Evolutionary conservation across 192 early-diverging fungal genomes (phyloP).

Genomic region (Coemansia sp.): DNA sequence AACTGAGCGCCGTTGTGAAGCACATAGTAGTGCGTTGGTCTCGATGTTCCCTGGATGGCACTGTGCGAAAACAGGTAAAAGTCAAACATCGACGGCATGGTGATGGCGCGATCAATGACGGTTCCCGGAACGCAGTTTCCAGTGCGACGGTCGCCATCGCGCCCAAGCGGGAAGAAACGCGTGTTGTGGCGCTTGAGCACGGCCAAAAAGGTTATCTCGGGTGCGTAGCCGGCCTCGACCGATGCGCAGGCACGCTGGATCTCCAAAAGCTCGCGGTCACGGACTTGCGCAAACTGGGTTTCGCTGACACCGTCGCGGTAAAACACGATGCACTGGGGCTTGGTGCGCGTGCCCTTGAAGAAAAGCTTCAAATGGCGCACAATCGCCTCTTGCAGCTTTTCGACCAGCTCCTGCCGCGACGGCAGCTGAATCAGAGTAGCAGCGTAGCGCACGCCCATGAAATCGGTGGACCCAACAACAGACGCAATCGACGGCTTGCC

Average conservation of each 20-base stretch:
- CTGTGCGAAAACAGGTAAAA: slow-evolving; percentile 90
- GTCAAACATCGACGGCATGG: slow-evolving; percentile 81
- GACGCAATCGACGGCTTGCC: slow-evolving; percentile 75
- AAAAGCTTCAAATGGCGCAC: slow-evolving; percentile 66
- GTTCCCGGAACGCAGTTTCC: slow-evolving; percentile 87
- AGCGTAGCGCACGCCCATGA: slow-evolving; percentile 62
- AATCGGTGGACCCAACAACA: slow-evolving; percentile 70
- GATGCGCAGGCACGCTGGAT: slow-evolving; percentile 63
- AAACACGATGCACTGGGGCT: slow-evolving; percentile 77
- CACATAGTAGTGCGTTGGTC: slow-evolving; percentile 90
- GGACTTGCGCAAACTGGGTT: slow-evolving; percentile 75
- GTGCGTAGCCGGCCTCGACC: slow-evolving; percentile 70
- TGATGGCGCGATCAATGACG: slow-evolving; percentile 69
- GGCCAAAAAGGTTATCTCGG: slow-evolving; percentile 70
- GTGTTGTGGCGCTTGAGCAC: slow-evolving; percentile 84
- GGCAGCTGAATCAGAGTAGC: slow-evolving; percentile 67
- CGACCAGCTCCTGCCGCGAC: slow-evolving; percentile 70
- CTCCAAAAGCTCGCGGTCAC: slow-evolving; percentile 73
- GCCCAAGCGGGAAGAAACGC: slow-evolving; percentile 70
- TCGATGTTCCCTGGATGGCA: slow-evolving; percentile 89
- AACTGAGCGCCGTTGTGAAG: slow-evolving; percentile 86
- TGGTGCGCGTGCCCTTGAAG: slow-evolving; percentile 58
- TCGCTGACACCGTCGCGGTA: slow-evolving; percentile 93
- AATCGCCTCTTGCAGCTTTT: slow-evolving; percentile 62
- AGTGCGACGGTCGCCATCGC: slow-evolving; percentile 62